Conservation (phyloP, 331 rosid species). For the Pyrus hybrid region DNA sequence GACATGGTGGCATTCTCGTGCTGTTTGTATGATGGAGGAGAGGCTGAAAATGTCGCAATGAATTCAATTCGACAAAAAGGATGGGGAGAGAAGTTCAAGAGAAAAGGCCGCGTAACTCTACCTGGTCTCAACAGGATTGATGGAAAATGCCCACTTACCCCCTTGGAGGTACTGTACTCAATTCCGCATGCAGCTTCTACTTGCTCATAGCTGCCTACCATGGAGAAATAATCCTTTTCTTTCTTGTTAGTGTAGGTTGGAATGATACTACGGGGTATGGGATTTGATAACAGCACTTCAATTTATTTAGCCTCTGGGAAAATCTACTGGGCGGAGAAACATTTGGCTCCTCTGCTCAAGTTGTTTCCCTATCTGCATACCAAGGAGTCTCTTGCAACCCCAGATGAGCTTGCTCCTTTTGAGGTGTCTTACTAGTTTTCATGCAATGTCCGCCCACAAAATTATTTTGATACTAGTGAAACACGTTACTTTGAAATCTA, state of each 20-base stretch:
- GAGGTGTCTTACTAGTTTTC: conserved; percentile 32
- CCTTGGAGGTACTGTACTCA: conserved; percentile 60
- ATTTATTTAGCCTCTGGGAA: conserved; percentile 89
- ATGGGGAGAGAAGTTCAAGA: conserved; percentile 80
- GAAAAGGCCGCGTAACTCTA: conserved; percentile 46
- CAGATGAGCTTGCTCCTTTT: conserved; percentile 80
- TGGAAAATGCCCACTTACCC: conserved; percentile 95
- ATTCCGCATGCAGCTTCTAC: background rate
- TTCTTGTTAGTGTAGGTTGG: conserved; percentile 64
- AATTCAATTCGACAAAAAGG: conserved; percentile 71
- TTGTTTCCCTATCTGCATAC: conserved; percentile 89
- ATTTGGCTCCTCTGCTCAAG: conserved; percentile 61
- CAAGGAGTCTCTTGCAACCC: conserved; percentile 77
- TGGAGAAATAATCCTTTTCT: conserved; percentile 2
- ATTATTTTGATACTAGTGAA: background rate
- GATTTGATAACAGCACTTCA: conserved; percentile 70
- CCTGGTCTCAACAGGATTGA: conserved; percentile 71
- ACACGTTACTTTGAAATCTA: background rate
- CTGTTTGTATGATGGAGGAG: conserved; percentile 87
- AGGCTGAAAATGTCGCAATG: conserved; percentile 70
- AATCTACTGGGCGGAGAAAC: conserved; percentile 65
- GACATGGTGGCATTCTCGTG: conserved; percentile 99
- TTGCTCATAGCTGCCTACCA: background rate
- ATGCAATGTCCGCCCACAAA: background rate
- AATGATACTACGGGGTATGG: conserved; percentile 92